These are phyloP conservation scores for Hanseniaspora mollemarum DNA, from an alignment of 805 yeast species.

Conservation along the genomic window DNA sequence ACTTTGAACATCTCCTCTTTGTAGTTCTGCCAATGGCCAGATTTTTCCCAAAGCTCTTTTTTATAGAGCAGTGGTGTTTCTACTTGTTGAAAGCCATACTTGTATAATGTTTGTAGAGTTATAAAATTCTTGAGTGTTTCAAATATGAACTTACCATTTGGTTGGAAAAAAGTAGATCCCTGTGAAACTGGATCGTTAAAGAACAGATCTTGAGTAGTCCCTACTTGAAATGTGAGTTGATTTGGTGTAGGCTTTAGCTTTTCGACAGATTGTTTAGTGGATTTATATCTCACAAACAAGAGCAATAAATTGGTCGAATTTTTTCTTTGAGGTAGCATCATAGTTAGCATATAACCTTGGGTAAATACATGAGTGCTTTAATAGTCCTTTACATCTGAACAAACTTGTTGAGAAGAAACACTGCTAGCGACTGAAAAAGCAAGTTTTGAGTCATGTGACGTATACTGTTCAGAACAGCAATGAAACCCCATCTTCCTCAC, in stretches of 20 bases:
- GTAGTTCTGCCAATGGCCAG: conserved; percentile 95
- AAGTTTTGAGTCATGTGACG: too few relatives aligned
- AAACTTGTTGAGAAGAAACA: too few relatives aligned
- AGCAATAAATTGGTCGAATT: not conserved
- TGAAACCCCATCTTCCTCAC: too few relatives aligned
- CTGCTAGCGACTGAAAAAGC: too few relatives aligned
- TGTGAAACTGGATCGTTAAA: conserved; percentile 75
- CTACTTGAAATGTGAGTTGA: conserved; percentile 4
- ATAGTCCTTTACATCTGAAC: not conserved
- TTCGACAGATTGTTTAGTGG: not conserved
- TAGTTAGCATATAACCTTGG: not conserved
- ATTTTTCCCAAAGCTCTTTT: conserved; percentile 70
- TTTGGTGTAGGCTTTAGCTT: conserved; percentile 7
- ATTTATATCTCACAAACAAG: not conserved
- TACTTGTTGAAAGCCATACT: conserved; percentile 81
- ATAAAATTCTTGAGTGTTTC: conserved; percentile 69
- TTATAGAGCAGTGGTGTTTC: conserved; percentile 83
- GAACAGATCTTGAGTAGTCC: conserved; percentile 62
- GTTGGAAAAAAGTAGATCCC: conserved; percentile 83
- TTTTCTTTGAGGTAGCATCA: not conserved
- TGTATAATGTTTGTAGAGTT: conserved; percentile 62
- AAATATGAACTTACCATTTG: conserved; percentile 82
- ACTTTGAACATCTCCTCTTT: conserved; percentile 90
- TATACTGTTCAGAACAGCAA: too few relatives aligned
- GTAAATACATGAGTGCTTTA: not conserved